Base-by-base conservation (phyloP, 441 rosid genomes). In the Metrosideros polymorpha region DNA sequence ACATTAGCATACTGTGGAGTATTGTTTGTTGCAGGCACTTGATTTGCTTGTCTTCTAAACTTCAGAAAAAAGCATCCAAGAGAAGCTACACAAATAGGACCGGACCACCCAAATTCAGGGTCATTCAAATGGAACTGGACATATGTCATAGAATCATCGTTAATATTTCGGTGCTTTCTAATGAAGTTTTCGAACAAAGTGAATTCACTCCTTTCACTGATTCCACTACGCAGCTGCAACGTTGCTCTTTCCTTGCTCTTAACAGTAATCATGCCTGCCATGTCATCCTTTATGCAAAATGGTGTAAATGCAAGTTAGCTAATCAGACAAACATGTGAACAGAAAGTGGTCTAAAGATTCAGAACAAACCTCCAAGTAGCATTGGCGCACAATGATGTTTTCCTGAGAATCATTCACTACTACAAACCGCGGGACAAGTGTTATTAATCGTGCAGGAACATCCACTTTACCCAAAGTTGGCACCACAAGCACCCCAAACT, bases 51-150 rank as follows among this genome's bases (percentile, higher is more conserved):
- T 85, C 92, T 95, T 88, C 95, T 92, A 89, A 95, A 98, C 92
- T 96, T 98, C 86, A 98, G 90, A 91, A 94, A 96, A 91, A 98
- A 98, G 55, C 96, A 89, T 76, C 99, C 99, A 51, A 98, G 91
- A 52, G 99, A 98, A 88, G 96, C 92, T 90, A 95, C 94, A 91
- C 99, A 95, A 85, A 96, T 91, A 86, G 99, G 99, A 35, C 99
- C 99, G 32, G 99, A 98, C 99, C 98, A 98, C 89, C 92, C 89
- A 87, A 92, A 88, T 79, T 92, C 93, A 88, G 95, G 90, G 66
- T 93, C 93, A 91, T 92, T 89, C 87, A 92, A 87, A 86, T 82
- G 95, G 90, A 96, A 95, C 92, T 96, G 98, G 88, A 96, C 92
- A 91, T 89, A 92, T 85, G 87, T 85, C 90, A 91, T 77, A 51